Evolutionary conservation across 495 filamentous ascomycete species (phyloP).

Genomic region (Podospora pseudopauciseta): DNA sequence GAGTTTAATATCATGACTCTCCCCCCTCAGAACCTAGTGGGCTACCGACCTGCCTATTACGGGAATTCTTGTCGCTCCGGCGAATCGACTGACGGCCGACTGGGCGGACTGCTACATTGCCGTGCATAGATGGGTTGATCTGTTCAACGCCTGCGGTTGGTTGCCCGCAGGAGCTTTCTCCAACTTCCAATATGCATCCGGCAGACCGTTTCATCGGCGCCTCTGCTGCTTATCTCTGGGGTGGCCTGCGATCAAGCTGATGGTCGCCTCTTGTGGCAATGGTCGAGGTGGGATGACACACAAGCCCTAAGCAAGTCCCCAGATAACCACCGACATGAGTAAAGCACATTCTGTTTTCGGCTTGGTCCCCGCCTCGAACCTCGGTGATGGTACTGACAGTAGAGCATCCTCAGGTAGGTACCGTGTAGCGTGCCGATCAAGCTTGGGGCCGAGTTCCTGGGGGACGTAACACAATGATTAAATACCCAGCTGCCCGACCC

Average conservation of each 20-base stretch:
- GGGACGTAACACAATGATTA: constrained; percentile 1
- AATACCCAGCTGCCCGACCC: constrained; percentile 9
- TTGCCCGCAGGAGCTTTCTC: not conserved
- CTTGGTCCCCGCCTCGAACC: not conserved
- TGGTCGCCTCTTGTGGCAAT: not conserved
- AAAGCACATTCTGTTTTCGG: not conserved
- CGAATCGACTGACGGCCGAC: constrained; percentile 16
- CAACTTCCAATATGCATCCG: not conserved
- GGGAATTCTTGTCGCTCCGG: constrained; percentile 10
- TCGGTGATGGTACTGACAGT: not conserved
- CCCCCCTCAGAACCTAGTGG: constrained; percentile 7
- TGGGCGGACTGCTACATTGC: not conserved
- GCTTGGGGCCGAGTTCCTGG: not conserved
- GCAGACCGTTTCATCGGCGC: constrained; percentile 14
- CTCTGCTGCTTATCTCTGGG: constrained; percentile 14
- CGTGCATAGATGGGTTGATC: constrained; percentile 1
- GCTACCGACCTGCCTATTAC: constrained; percentile 23
- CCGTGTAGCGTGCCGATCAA: not conserved
- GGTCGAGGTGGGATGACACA: not conserved
- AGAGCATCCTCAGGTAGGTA: not conserved
- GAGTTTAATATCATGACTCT: not conserved
- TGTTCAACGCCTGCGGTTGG: not conserved
- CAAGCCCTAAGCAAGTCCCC: not conserved
- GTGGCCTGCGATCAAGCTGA: not conserved
- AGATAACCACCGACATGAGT: not conserved